A percentile compares a stretch with the other conserved stretches of the same genome.
phyloP scores from a whole-genome alignment of 2,329 filamentous ascomycete species.

The Cercospora berteroae region DNA sequence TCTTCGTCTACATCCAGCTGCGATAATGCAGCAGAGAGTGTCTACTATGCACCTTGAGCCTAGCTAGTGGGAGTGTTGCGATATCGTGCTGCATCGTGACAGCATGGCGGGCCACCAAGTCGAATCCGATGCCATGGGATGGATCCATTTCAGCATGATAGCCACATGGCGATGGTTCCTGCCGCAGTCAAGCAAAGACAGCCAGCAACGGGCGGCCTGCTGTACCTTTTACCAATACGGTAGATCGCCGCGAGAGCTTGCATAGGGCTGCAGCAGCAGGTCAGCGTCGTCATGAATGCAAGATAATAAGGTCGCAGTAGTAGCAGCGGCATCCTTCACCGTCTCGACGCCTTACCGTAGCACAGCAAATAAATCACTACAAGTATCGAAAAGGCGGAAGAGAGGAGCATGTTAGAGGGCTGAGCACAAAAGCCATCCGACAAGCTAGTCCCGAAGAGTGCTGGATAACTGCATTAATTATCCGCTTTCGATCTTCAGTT shows the following conservation, averaged over 20 bases:
- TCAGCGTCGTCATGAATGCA: conserved; percentile 11
- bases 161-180: conserved; percentile 9
- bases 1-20: not conserved
- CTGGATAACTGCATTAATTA: not conserved
- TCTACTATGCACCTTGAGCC: not conserved
- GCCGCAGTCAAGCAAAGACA: conserved; percentile 3
- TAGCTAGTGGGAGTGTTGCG: not conserved
- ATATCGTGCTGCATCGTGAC: not conserved
- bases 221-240: not conserved
- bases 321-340: conserved; percentile 21
- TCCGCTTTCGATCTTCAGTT: conserved; percentile 7
- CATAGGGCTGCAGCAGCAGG: conserved; percentile 16
- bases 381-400: not conserved
- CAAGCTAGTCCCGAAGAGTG: not conserved
- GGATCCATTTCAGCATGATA: not conserved
- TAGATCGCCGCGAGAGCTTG: conserved; percentile 13
- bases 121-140: not conserved
- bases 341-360: not conserved
- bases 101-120: not conserved
- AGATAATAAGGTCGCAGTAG: conserved; percentile 6
- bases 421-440: not conserved
- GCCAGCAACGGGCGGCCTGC: not conserved
- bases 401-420: not conserved
- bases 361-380: not conserved
- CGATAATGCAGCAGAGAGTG: not conserved